These are phyloP conservation scores for Nothomitra cinnamomea DNA, from an alignment of 2,329 filamentous ascomycete genomes.

Conservation along the genomic window DNA sequence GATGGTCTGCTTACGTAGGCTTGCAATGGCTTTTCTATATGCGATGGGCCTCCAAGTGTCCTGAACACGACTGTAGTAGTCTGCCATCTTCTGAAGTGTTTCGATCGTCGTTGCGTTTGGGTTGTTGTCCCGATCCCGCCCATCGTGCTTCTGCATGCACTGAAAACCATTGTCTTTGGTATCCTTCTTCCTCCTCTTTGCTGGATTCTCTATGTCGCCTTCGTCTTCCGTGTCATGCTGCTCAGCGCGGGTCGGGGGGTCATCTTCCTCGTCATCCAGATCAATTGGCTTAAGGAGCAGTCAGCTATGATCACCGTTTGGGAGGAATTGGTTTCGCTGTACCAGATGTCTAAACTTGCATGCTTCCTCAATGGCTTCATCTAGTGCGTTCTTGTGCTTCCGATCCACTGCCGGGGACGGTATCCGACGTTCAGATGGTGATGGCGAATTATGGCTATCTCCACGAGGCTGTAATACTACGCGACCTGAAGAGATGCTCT, in stretches of 20 bases:
- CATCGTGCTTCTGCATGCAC: slow-evolving; percentile 41
- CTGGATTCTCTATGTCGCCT: slow-evolving; percentile 16
- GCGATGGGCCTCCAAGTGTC: slow-evolving; percentile 62
- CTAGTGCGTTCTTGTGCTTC: slow-evolving; percentile 36
- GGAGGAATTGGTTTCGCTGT: slow-evolving; percentile 16
- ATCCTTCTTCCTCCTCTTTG: slow-evolving; percentile 20
- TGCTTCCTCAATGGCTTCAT: slow-evolving; percentile 39
- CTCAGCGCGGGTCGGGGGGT: slow-evolving; percentile 6
- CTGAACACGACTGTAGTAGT: slow-evolving; percentile 56
- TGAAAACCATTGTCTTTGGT: slow-evolving; percentile 25
- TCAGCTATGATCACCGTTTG: slow-evolving; percentile 20
- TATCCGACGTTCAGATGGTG: too few species aligned
- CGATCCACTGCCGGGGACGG: not conserved
- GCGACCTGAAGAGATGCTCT: slow-evolving; percentile 16
- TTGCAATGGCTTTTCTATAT: slow-evolving; percentile 64
- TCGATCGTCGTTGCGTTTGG: slow-evolving; percentile 64
- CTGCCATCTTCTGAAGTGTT: slow-evolving; percentile 59
- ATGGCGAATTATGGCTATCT: not conserved
- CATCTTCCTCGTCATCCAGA: slow-evolving; percentile 27
- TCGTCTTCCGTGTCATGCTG: slow-evolving; percentile 9
- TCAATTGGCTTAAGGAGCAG: slow-evolving; percentile 26
- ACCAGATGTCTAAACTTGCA: slow-evolving; percentile 41
- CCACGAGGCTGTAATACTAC: not conserved
- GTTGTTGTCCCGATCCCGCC: slow-evolving; percentile 29
- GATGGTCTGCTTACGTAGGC: slow-evolving; percentile 44